These are phyloP conservation scores for Trypanosomatidae sp. DNA, from an alignment of 208 protist genomes.

Conservation along the genomic window DNA sequence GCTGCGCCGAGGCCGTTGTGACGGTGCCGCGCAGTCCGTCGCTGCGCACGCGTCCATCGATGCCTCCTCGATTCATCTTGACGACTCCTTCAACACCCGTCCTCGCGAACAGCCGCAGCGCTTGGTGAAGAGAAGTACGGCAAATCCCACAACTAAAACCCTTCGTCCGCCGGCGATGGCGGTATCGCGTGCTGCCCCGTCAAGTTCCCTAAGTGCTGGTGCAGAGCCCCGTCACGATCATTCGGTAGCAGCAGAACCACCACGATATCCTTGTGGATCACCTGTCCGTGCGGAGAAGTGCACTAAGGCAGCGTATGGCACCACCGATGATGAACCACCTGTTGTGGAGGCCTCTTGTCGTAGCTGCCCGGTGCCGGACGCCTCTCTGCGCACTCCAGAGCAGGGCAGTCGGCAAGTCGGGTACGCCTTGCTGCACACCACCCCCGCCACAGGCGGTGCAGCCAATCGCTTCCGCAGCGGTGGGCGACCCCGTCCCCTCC, in stretches of 20 bases:
- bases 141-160: not conserved
- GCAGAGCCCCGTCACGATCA: not conserved
- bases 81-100: not conserved
- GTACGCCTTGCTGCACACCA: conserved; percentile 20
- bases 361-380: not conserved
- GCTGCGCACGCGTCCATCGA: not conserved
- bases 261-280: not conserved
- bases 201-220: not conserved
- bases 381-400: conserved; percentile 6
- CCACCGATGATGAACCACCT: not conserved
- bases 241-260: not conserved
- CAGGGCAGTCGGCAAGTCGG: not conserved
- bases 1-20: not conserved
- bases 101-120: conserved; percentile 3
- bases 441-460: conserved; percentile 3
- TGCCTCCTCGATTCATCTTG: not conserved
- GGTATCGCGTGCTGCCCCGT: not conserved
- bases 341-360: not conserved
- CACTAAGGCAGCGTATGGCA: not conserved
- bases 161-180: not conserved
- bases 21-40: not conserved
- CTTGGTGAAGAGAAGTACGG: not conserved
- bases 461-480: not conserved
- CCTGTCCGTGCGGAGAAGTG: not conserved
- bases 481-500: not conserved